Evolutionary conservation across 257 asterid genomes (phyloP).

Genomic region (Anisodus tanguticus): DNA sequence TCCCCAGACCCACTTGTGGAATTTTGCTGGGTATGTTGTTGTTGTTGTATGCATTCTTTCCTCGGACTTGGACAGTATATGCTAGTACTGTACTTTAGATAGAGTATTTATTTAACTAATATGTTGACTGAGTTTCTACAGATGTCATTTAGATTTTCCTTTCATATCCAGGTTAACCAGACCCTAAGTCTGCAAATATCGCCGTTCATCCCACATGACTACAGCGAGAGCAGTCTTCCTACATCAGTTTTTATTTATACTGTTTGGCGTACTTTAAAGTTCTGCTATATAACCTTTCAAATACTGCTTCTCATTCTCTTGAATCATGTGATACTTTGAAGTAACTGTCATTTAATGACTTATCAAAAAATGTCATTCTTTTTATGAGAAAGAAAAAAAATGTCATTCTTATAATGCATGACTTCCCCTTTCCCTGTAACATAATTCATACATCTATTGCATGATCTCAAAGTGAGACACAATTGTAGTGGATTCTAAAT

Average conservation of each 20-base stretch:
- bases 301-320: conserved; percentile 10
- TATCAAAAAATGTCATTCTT: background rate
- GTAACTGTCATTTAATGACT: background rate
- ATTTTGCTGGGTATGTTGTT: no score
- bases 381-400: background rate
- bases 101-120: conserved; percentile 27
- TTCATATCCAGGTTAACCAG: conserved; percentile 85
- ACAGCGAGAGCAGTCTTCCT: conserved; percentile 98
- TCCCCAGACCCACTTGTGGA: no score
- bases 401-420: conserved; percentile 11
- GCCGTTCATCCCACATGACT: conserved; percentile 96
- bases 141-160: conserved; percentile 27
- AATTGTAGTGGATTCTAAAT: background rate
- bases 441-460: conserved; percentile 18
- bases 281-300: background rate
- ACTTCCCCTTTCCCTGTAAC: background rate
- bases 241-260: conserved; percentile 93
- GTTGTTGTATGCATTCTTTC: conserved; percentile 80
- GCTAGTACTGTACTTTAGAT: conserved; percentile 59
- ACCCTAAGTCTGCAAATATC: conserved; percentile 94
- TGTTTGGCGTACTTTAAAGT: conserved; percentile 57
- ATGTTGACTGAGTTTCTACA: conserved; percentile 24
- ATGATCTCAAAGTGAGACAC: background rate
- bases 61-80: conserved; percentile 94
- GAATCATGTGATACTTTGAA: background rate